Conservation (phyloP, 2,329 filamentous ascomycete species). For the Ilyonectria mors-panacis region DNA sequence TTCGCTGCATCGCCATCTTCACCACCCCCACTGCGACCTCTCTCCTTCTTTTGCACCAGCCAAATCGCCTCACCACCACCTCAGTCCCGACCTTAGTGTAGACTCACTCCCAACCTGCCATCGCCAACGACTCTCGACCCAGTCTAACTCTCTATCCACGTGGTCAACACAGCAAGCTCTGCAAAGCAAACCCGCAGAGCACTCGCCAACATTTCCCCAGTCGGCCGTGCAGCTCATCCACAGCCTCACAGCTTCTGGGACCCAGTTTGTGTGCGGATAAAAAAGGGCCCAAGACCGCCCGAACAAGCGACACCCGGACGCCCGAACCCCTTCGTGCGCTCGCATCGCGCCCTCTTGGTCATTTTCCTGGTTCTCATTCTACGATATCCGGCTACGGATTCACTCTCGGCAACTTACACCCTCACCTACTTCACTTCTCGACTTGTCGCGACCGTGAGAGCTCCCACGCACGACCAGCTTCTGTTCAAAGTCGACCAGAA, state of each 20-base stretch:
- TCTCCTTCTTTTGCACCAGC: background rate
- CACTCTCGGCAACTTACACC: background rate
- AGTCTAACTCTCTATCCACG: background rate
- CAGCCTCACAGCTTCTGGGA: background rate
- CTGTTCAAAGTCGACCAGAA: background rate
- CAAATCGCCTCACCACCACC: background rate
- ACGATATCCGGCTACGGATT: background rate
- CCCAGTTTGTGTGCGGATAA: background rate
- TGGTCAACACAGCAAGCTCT: background rate
- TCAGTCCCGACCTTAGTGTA: background rate
- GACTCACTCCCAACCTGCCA: background rate
- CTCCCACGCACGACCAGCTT: background rate
- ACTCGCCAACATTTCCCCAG: background rate
- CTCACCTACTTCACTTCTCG: background rate
- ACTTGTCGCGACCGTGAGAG: background rate
- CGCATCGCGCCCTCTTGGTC: background rate
- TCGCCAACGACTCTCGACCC: background rate
- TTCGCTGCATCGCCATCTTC: background rate
- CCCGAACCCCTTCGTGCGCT: background rate
- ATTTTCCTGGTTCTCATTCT: background rate
- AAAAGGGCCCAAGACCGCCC: background rate
- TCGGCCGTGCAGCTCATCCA: background rate
- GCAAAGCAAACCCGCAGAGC: background rate
- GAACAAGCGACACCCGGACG: background rate
- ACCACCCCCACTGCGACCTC: background rate